phyloP scores from a whole-genome alignment of 148 eudicot genomes.

The Diospyros kaki region DNA sequence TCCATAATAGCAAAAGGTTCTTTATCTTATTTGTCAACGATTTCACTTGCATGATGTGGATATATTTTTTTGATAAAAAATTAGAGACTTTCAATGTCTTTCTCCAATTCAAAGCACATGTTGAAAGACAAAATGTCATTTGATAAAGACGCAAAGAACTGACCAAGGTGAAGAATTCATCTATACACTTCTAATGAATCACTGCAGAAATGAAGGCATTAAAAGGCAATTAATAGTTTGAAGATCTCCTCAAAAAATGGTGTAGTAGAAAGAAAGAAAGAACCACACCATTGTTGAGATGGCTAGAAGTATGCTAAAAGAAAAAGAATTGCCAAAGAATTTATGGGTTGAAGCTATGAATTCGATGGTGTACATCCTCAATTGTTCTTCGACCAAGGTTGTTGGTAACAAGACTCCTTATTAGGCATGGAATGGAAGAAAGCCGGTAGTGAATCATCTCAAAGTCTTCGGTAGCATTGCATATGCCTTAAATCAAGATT shows the following conservation, averaged over 20 bases:
- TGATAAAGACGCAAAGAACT: not conserved
- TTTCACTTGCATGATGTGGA: not conserved
- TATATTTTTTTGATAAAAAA: not conserved
- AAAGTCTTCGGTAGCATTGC: too few species aligned
- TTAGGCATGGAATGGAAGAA: too few species aligned
- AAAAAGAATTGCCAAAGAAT: too few species aligned
- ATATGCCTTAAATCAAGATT: too few species aligned
- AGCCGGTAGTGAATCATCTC: too few species aligned
- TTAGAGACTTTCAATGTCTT: not conserved
- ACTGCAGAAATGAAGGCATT: not conserved
- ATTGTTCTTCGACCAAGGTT: too few species aligned
- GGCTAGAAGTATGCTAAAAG: too few species aligned
- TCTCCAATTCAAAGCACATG: not conserved
- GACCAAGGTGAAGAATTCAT: not conserved
- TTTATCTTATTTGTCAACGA: not conserved
- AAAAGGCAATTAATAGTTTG: not conserved
- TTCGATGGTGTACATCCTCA: too few species aligned
- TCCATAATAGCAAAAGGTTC: not conserved
- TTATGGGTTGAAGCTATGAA: too few species aligned
- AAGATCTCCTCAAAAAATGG: not conserved
- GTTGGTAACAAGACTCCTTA: too few species aligned
- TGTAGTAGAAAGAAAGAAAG: not conserved
- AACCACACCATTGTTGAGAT: too few species aligned
- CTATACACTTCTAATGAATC: not conserved
- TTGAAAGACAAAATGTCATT: not conserved